Conservation (phyloP, 305 asterid genomes). For the Euphrasia arctica region DNA sequence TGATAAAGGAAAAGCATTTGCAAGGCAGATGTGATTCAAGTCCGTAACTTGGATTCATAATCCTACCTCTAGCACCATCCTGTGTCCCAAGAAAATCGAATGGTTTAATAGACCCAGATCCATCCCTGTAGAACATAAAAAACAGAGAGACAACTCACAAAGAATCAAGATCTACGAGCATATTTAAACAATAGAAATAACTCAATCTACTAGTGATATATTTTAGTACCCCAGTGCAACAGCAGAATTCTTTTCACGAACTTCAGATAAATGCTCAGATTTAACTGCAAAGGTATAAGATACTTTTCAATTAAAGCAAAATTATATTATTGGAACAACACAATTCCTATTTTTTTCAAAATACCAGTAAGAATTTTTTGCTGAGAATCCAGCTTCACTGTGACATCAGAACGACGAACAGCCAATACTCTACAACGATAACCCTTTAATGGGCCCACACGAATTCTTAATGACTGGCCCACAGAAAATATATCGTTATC, state of each 20-base stretch:
- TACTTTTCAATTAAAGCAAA: conserved; percentile 21
- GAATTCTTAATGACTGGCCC: conserved; percentile 82
- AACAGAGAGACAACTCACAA: conserved; percentile 17
- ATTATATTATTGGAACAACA: conserved; percentile 2
- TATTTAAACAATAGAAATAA: not conserved
- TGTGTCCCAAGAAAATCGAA: conserved; percentile 73
- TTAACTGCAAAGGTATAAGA: conserved; percentile 54
- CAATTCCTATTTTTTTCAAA: conserved; percentile 23
- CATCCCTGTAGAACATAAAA: conserved; percentile 51
- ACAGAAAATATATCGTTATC: conserved; percentile 74
- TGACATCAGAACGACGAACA: conserved; percentile 82
- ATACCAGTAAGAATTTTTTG: conserved; percentile 87
- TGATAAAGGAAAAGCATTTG: conserved; percentile 15
- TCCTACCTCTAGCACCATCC: conserved; percentile 64
- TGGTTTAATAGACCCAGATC: conserved; percentile 49
- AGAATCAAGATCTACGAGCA: conserved; percentile 15
- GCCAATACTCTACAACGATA: conserved; percentile 88
- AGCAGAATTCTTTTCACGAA: conserved; percentile 63
- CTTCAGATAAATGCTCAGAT: conserved; percentile 81
- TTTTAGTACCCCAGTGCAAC: conserved; percentile 55
- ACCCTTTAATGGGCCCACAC: conserved; percentile 95
- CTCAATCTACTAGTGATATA: conserved; percentile 1
- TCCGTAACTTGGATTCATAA: conserved; percentile 21
- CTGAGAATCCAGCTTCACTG: conserved; percentile 97
- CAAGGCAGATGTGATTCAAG: conserved; percentile 15